Evolutionary conservation across 164 flowering plant species (phyloP), one percentile per base, ranked within the genome.

Genomic region (Houttuynia cordata): DNA sequence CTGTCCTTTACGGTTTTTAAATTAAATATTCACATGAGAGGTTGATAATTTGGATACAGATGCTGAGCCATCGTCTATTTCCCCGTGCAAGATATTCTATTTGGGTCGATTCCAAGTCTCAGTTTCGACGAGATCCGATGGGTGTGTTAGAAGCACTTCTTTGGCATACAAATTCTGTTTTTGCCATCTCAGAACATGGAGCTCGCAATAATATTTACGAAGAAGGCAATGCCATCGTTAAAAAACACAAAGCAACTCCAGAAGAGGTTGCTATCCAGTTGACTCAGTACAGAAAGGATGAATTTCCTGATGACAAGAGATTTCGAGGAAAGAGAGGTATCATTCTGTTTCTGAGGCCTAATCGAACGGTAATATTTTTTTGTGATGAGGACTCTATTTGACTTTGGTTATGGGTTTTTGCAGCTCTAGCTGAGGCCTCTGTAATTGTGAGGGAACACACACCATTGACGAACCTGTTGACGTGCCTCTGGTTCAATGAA

Each of bases 401-500:
- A 39, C 22, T 57, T 56, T 57, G 24, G 1, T 30, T 37, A 19
- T 69, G 75, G 58, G 25, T 53, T 25, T 62, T 10, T 84, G 84
- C 89, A 93, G 99, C 99, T 68, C 75, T 93, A n/a, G 60, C 83
- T 10, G 99, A 93, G 79, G 96, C 95, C n/a, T 90, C 96, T 20
- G 34, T 90, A 52, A 88, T 90, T 56, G 91, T 85, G 72, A 81
- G 89, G 82, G 80, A 93, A 75, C 92, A 90, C 70, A 82, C 82
- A 0, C 86, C 88, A 22, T 24, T 76, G 67, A 83, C 93, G 21
- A 91, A 93, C 74, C 68, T 88, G 63, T 76, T 93, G 66, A 88
- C 81, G 95, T 93, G 97, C 79, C 81, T 86, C 20, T 93, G 98
- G 99, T 93, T 93, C 62, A 90, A 88, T 71, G 99, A 93, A 76